These are phyloP conservation scores for Theileria annulata DNA, from an alignment of 169 alveolate genomes.

Conservation along the genomic window DNA sequence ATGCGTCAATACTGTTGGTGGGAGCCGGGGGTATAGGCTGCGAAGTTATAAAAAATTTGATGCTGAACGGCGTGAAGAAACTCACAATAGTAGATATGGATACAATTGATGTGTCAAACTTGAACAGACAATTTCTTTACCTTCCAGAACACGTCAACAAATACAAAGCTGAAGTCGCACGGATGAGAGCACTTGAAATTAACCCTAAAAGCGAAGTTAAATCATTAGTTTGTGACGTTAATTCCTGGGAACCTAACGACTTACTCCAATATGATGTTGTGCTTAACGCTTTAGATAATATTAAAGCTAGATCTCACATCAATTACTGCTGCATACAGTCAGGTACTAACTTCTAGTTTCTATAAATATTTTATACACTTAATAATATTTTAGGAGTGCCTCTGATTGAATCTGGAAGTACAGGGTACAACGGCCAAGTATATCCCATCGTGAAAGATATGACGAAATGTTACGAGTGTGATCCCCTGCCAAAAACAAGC, in stretches of 20 bases:
- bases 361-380: too few relatives aligned
- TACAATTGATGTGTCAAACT: slow-evolving; percentile 93
- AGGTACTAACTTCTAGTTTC: slow-evolving; percentile 45
- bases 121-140: slow-evolving; percentile 97
- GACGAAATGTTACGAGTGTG: slow-evolving; percentile 93
- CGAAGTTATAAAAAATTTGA: slow-evolving; percentile 93
- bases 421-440: slow-evolving; percentile 92
- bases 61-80: slow-evolving; percentile 88
- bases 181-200: slow-evolving; percentile 71
- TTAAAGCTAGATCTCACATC: slow-evolving; percentile 92
- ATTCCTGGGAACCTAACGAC: slow-evolving; percentile 80
- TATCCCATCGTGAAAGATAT: slow-evolving; percentile 83
- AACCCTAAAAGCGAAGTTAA: slow-evolving; percentile 57
- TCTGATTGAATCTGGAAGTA: slow-evolving; percentile 94
- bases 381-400: slow-evolving; percentile 71
- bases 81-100: slow-evolving; percentile 95
- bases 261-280: slow-evolving; percentile 85
- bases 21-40: slow-evolving; percentile 97
- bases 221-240: slow-evolving; percentile 76
- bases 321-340: slow-evolving; percentile 88
- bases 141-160: slow-evolving; percentile 71
- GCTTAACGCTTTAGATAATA: slow-evolving; percentile 94
- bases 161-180: slow-evolving; percentile 89
- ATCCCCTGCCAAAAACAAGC: slow-evolving; percentile 83
- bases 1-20: slow-evolving; percentile 42